Evolutionary conservation across 2,329 filamentous ascomycete species (phyloP).

Genomic region (Pyrenophora seminiperda): DNA sequence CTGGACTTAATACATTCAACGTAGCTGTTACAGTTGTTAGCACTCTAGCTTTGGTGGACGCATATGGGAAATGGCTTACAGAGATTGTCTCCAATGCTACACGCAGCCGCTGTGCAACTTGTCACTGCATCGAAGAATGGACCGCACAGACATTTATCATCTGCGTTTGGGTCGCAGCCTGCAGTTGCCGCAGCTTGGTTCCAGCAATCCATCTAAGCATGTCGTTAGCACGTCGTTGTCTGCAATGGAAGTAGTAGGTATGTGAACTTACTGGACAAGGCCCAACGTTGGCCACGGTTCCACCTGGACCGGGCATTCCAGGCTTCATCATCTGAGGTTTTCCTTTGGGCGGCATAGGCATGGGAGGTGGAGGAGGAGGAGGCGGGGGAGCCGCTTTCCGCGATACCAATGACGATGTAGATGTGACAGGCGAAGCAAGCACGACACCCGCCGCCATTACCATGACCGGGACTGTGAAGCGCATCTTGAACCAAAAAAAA

Average conservation of each 20-base stretch:
- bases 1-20: constrained; percentile 19
- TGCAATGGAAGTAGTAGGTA: background rate
- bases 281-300: constrained; percentile 25
- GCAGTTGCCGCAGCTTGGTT: constrained; percentile 37
- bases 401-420: too few species aligned
- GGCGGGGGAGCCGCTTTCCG: too few species aligned
- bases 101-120: constrained; percentile 34
- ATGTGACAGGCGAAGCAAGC: background rate
- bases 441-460: background rate
- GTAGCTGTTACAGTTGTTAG: constrained; percentile 15
- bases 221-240: constrained; percentile 7
- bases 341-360: too few species aligned
- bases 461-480: too few species aligned
- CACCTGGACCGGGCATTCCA: constrained; percentile 13
- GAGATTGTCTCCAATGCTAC: constrained; percentile 39
- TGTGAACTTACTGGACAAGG: constrained; percentile 33
- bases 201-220: constrained; percentile 39
- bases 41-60: background rate
- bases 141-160: constrained; percentile 42
- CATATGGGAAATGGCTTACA: constrained; percentile 26
- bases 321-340: too few species aligned
- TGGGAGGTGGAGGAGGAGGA: too few species aligned
- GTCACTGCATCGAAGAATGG: constrained; percentile 42
- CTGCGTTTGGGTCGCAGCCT: constrained; percentile 38
- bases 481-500: too few species aligned